Base-by-base conservation (phyloP, 176 grass and related monocot genomes). In the Thinopyrum elongatum region DNA sequence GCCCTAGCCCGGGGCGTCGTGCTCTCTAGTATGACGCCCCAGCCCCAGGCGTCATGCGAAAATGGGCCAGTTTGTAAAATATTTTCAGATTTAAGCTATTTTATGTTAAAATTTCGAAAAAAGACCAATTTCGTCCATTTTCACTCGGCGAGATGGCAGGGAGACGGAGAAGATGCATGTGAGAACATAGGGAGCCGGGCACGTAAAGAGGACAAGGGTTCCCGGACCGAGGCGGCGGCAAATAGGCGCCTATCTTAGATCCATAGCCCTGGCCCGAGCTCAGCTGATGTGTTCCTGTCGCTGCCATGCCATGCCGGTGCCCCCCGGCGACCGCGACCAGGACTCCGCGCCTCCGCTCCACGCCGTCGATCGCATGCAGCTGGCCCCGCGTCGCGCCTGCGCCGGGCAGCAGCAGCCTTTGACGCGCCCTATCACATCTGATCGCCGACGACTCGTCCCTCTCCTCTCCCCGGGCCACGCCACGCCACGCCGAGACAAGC, bases 401-500 rank as follows among this genome's bases (percentile, higher is more conserved):
- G 72, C 42, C 15, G 73, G 49, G 38, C 77, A 26, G 51, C 5
- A 2, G 77, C 88, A 86, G 83, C 83, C 83, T 90, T 90, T 86
- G 88, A 77, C 82, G 76, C 31, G 81, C 66, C 74, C 74, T 29
- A 76, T 78, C 87, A 36, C 87, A 83, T 88, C 81, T 10, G 69
- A 72, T 31, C 73, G 44, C 73, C 68, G 10, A 1, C 49, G 19
- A 21, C 31, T n/a, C 31, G 74, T 7, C 57, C 9, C 19, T 8
- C 7, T 1, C 8, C 17, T 5, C 4, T 1, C 30, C n/a, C 35
- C 72, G 19, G 62, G 38, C 66, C 80, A 87, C 80, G 85, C 80
- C 80, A 87, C 80, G 85, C 80, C 89, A 80, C 80, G 68, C 67
- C 89, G 76, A 0, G 85, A 59, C 89, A 84, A 80, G n/a, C 15